Base-by-base conservation (phyloP, 2,329 filamentous ascomycete genomes). In the Talaromyces sp. region DNA sequence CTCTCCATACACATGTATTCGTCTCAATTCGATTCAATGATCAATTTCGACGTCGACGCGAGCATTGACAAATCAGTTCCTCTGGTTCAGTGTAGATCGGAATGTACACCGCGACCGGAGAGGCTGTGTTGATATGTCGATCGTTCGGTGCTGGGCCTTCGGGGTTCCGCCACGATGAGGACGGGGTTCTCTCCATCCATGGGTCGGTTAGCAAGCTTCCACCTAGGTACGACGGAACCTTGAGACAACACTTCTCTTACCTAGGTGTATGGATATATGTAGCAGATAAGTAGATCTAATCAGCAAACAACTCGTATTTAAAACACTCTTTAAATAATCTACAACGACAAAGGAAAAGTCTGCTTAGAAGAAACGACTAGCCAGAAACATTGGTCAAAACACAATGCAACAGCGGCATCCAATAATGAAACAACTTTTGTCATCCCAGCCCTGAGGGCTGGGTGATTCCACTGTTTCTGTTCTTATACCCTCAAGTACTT, bases 301-400 rank as follows among this genome's bases (percentile, higher is more conserved):
- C 33, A 37, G 8, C 48, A 37, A 56, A 11, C 27, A 37, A 11
- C 33, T 56, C 52, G 33, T 56, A 56, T 37, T 56, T 37, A 24
- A 56, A 56, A 22, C 52, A 37, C 48, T 56, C 27, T 56, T 56
- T 37, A 9, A 45, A 62, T 65, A 65, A 62, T 65, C 59, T 65
- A 65, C 64, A 65, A 50, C 33, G 56, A 65, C 64, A 65, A 62
- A 65, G 7, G 60, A 60, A 65, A 65, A 65, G 27, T 58, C 41
- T 64, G 62, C 47, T 64, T 52, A 64, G 35, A 43, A 57, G 43
- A 65, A 57, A 58, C 48, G 54, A 59, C 64, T 45, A 65, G 63
- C 52, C 59, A 45, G 39, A 45, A 52, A 62, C 60, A 62, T 41
- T 50, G 52, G 24, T 52, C 14, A 22, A 50, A 22, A 65, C 41